These are phyloP conservation scores for Camellia oleifera DNA, from an alignment of 179 eudicot genomes.

Conservation along the genomic window DNA sequence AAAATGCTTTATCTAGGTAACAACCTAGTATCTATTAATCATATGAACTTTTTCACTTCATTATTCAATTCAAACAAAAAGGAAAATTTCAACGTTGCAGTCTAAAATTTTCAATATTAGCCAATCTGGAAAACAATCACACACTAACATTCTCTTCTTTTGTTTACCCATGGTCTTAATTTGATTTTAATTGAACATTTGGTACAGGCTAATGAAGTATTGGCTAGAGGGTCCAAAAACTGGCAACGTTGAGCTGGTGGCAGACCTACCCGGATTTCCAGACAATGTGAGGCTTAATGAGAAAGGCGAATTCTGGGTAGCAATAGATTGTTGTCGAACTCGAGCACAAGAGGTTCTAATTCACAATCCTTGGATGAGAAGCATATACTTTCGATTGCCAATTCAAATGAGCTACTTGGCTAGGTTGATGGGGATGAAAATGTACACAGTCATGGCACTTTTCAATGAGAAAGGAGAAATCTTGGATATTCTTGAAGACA, in stretches of 20 bases:
- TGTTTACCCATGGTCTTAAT: too few species aligned
- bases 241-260: constrained; percentile 50
- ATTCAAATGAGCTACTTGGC: constrained; percentile 59
- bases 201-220: constrained; percentile 53
- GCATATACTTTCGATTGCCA: constrained; percentile 75
- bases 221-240: constrained; percentile 65
- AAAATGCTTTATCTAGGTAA: too few species aligned
- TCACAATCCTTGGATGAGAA: constrained; percentile 75
- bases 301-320: constrained; percentile 90
- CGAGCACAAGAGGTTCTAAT: constrained; percentile 57
- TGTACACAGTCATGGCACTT: constrained; percentile 69
- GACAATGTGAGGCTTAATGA: constrained; percentile 82
- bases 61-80: too few species aligned
- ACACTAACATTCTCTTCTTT: too few species aligned
- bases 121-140: too few species aligned
- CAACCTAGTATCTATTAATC: too few species aligned
- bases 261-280: constrained; percentile 83
- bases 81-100: too few species aligned
- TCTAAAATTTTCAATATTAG: too few species aligned
- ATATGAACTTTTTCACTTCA: too few species aligned
- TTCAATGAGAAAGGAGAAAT: constrained; percentile 62
- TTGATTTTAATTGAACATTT: not conserved
- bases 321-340: constrained; percentile 90
- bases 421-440: constrained; percentile 62
- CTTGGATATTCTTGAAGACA: constrained; percentile 77